Base-by-base conservation (phyloP, 2,329 filamentous ascomycete species). In the Neopestalotiopsis sp. region DNA sequence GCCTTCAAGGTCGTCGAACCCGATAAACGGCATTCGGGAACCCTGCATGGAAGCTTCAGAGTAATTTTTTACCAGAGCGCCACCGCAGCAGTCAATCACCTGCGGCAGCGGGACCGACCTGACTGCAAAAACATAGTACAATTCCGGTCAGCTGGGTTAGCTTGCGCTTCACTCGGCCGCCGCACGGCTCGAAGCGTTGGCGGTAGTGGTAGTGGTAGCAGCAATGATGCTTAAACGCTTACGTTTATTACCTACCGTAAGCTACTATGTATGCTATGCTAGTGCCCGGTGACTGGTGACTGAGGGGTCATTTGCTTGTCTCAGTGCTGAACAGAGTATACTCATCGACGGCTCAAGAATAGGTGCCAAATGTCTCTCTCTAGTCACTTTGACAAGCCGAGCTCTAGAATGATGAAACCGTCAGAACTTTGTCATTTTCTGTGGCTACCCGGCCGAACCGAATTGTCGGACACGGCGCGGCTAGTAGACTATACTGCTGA, bases 371-470 rank as follows among this genome's bases (percentile, higher is more conserved):
- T 7, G 45, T 53, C 17, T 53, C 45, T 53, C 2, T 53, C 34
- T 38, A 53, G 45, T 20, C 45, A n/a, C 45, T 53, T 14, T 20
- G 45, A 53, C n/a, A 7, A 53, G 17, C 45, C 45, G 45, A 2
- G 45, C 45, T 7, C 45, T 20, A 20, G 45, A 24, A 14, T 59
- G 57, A 28, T 24, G 30, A 24, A 59, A 4, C 12, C 57, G 24
- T 30, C 30, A n/a, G 30, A 59, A 59, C 17, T 30, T 14, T 59
- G 24, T 59, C 24, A 34, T 24, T 30, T 30, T 30, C 20, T 59
- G 57, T 59, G 57, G 57, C 24, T 30, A 59, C 14, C 57, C 57
- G 57, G 57, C 57, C 57, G 57, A 59, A 9, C 57, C 57, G 30
- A 24, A 59, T 20, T 34, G 12, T 30, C 30, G 57, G 57, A 9